Conservation (phyloP, 2,329 filamentous ascomycete genomes). For the Arthrobotrys megalospora region DNA sequence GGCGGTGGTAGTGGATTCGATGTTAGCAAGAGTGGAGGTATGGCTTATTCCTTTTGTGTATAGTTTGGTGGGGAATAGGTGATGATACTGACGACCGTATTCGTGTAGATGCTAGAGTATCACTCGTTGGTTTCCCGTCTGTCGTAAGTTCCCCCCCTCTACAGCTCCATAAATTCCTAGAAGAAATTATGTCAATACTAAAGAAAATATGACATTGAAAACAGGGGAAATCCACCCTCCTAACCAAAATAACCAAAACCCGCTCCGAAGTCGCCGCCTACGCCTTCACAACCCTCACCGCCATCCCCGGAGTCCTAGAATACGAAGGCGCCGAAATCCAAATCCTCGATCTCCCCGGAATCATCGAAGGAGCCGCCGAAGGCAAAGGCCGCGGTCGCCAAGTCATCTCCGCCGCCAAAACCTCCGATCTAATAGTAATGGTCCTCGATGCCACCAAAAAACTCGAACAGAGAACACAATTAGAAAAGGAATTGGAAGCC, state of each 20-base stretch:
- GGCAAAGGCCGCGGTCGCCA: conserved; percentile 96
- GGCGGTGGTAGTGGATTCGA: conserved; percentile 86
- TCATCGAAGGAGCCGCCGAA: conserved; percentile 96
- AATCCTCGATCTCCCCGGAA: conserved; percentile 95
- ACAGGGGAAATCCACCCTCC: conserved; percentile 88
- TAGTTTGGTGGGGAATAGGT: background rate
- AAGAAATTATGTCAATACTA: background rate
- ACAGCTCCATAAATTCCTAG: background rate
- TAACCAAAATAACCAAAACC: conserved; percentile 99
- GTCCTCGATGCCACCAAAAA: conserved; percentile 96
- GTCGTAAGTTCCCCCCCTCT: conserved; percentile 72
- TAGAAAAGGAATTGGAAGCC: conserved; percentile 93
- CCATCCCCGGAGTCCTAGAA: conserved; percentile 96
- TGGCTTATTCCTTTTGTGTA: background rate
- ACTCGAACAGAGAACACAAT: conserved; percentile 88
- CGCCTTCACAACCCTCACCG: conserved; percentile 96
- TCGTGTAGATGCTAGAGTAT: conserved; percentile 85
- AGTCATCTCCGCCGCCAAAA: conserved; percentile 98
- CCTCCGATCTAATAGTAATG: conserved; percentile 97
- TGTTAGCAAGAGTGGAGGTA: conserved; percentile 87
- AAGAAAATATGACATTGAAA: background rate
- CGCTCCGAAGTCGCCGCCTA: conserved; percentile 96
- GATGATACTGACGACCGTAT: background rate
- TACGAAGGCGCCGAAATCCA: conserved; percentile 99
- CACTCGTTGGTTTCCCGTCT: conserved; percentile 97